These are phyloP conservation scores for Parastagonospora nodorum DNA, from an alignment of 2,329 filamentous ascomycete species.

Conservation along the genomic window DNA sequence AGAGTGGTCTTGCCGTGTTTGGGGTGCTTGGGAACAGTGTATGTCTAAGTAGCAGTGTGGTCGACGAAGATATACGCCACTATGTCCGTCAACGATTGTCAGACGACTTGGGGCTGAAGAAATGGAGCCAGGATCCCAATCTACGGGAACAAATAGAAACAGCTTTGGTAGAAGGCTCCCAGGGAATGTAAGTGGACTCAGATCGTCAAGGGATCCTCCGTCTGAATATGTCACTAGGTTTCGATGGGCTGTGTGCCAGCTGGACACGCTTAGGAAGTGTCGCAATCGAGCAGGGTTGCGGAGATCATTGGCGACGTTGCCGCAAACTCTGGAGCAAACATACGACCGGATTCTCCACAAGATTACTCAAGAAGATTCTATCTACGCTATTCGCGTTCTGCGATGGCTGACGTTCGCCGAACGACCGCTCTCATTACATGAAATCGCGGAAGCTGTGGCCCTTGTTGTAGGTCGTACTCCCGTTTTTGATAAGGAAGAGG, in stretches of 20 bases:
- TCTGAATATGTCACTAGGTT: conserved; percentile 25
- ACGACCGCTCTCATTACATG: not conserved
- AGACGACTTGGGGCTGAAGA: conserved; percentile 27
- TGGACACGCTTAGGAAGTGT: not conserved
- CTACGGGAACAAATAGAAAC: conserved; percentile 30
- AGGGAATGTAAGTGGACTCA: conserved; percentile 36
- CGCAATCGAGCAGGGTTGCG: not conserved
- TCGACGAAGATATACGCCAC: conserved; percentile 29
- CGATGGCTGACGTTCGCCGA: not conserved
- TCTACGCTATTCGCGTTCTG: not conserved
- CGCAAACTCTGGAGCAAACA: not conserved
- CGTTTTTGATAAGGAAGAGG: no score
- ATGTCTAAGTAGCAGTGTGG: conserved; percentile 18
- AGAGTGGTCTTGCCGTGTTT: conserved; percentile 15
- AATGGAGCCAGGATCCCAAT: conserved; percentile 26
- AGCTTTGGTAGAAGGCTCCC: conserved; percentile 31
- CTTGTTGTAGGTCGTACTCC: not conserved
- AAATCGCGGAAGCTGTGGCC: not conserved
- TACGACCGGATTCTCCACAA: not conserved
- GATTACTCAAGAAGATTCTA: not conserved
- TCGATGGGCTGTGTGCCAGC: conserved; percentile 15
- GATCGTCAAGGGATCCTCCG: no score
- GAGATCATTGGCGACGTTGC: not conserved
- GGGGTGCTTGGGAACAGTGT: conserved; percentile 14
- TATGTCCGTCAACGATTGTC: conserved; percentile 41